These are phyloP conservation scores for Tolypocladium sp. DNA, from an alignment of 2,329 filamentous ascomycete species.

Conservation along the genomic window DNA sequence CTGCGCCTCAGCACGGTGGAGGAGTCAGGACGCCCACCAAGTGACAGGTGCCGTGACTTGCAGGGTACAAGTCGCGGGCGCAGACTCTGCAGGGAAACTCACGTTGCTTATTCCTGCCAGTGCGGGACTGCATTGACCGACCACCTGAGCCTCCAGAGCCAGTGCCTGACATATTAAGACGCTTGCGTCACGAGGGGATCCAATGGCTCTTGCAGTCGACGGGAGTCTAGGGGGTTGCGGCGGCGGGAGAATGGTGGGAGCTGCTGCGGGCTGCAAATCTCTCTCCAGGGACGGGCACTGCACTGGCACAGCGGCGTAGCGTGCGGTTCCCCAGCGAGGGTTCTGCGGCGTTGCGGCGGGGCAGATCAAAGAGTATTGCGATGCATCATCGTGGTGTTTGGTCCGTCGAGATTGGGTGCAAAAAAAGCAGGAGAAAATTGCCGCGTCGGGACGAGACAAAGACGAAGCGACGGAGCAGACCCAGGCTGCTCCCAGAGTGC, in stretches of 20 bases:
- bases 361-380: constrained; percentile 8
- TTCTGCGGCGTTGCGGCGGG: constrained; percentile 5
- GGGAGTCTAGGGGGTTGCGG: neutral
- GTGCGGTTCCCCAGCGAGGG: neutral
- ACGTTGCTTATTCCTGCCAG: constrained; percentile 73
- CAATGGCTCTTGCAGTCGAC: neutral
- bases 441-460: neutral
- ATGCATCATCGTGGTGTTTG: constrained; percentile 7
- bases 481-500: constrained; percentile 7
- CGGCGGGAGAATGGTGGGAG: neutral
- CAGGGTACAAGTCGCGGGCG: neutral
- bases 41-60: neutral
- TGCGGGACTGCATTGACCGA: constrained; percentile 63
- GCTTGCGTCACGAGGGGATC: neutral
- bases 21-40: neutral
- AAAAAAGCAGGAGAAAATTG: neutral
- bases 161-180: constrained; percentile 23
- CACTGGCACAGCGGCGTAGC: neutral
- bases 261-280: constrained; percentile 1
- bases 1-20: neutral
- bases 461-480: constrained; percentile 3
- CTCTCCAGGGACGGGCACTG: constrained; percentile 4
- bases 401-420: constrained; percentile 2
- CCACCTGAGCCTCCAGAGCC: constrained; percentile 24
- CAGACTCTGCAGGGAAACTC: constrained; percentile 32